Evolutionary conservation across 495 filamentous ascomycete genomes (phyloP).

Genomic region (Jackrogersella multiformis): DNA sequence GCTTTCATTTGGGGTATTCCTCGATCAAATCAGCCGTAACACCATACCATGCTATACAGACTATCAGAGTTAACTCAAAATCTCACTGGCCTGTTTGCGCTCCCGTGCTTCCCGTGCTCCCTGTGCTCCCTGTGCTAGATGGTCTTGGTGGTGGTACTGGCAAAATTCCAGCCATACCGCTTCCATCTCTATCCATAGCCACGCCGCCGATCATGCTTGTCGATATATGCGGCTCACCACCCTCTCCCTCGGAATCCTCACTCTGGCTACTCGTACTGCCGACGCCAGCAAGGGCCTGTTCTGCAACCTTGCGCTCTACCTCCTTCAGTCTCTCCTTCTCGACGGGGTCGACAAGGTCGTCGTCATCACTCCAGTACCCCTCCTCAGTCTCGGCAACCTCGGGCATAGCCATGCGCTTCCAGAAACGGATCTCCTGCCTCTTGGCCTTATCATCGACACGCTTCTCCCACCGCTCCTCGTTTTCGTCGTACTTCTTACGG

Average conservation of each 20-base stretch:
- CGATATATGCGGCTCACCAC: conserved; percentile 35
- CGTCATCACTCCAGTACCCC: conserved; percentile 64
- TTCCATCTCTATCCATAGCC: conserved; percentile 54
- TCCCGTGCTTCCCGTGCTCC: conserved; percentile 44
- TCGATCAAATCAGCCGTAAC: conserved; percentile 27
- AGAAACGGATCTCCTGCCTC: conserved; percentile 61
- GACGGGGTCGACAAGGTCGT: conserved; percentile 62
- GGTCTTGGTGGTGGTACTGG: conserved; percentile 54
- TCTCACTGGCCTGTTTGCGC: conserved; percentile 24
- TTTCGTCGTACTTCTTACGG: conserved; percentile 58
- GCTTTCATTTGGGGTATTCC: conserved; percentile 15
- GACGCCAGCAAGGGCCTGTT: conserved; percentile 48
- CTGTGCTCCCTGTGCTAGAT: conserved; percentile 48
- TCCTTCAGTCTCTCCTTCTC: conserved; percentile 60
- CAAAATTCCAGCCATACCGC: conserved; percentile 26
- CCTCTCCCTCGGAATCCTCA: conserved; percentile 46
- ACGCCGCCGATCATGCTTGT: conserved; percentile 51
- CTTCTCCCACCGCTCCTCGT: conserved; percentile 57
- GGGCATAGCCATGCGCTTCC: conserved; percentile 66
- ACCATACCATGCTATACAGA: conserved; percentile 12
- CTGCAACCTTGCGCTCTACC: conserved; percentile 50
- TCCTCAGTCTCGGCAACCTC: conserved; percentile 58
- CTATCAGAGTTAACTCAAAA: background rate
- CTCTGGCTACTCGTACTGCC: conserved; percentile 42
- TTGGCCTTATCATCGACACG: conserved; percentile 53